Evolutionary conservation across 257 asterid genomes (phyloP).

Genomic region (Gardenia jasminoides): DNA sequence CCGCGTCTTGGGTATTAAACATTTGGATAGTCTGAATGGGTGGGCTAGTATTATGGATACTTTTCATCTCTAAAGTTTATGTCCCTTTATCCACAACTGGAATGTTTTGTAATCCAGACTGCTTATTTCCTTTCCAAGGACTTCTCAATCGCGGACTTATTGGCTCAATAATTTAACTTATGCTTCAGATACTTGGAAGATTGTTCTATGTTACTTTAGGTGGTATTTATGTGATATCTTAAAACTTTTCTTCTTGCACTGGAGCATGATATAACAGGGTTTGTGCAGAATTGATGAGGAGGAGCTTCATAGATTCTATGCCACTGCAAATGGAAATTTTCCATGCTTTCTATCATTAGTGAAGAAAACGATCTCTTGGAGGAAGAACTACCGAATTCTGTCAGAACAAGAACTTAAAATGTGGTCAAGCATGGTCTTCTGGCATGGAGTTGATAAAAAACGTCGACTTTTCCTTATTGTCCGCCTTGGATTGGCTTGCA

Average conservation of each 20-base stretch:
- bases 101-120: background rate
- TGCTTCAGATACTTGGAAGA: background rate
- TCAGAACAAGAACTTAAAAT: constrained; percentile 73
- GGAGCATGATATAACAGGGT: constrained; percentile 36
- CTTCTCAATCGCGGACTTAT: background rate
- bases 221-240: constrained; percentile 4
- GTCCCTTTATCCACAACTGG: background rate
- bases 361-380: constrained; percentile 86
- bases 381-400: constrained; percentile 81
- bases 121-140: background rate
- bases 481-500: constrained; percentile 89
- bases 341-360: constrained; percentile 56
- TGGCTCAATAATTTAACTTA: background rate
- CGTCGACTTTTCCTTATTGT: constrained; percentile 72
- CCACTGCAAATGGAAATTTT: constrained; percentile 70
- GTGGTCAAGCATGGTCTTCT: constrained; percentile 87
- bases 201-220: background rate
- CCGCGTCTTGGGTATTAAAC: background rate
- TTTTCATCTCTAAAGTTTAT: background rate
- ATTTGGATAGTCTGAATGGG: background rate
- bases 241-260: constrained; percentile 17
- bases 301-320: constrained; percentile 74
- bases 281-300: constrained; percentile 59
- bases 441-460: constrained; percentile 87
- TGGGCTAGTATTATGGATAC: background rate